Base-by-base conservation (phyloP, 371 early-diverging fungal species). In the Chytridium lagenaria region DNA sequence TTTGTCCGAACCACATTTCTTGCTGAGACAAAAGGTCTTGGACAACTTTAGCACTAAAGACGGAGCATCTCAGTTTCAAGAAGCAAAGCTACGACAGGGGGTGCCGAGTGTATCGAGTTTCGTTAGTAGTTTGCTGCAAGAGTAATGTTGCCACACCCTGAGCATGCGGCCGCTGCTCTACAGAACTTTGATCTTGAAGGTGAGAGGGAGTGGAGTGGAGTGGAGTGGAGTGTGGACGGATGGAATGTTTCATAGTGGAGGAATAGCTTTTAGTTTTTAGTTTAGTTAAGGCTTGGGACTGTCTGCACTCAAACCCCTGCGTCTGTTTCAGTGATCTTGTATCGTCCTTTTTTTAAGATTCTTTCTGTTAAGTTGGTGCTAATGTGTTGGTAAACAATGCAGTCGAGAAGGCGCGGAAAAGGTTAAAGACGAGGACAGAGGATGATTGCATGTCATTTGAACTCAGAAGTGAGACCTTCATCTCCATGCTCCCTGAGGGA, bases 361-460 rank as follows among this genome's bases (percentile, higher is more conserved):
- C 12, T 44, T 52, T 23, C 26, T 12, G 55, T n/a, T 23, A 52
- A 52, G 5, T 52, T 52, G 5, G 26, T n/a, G 5, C 5, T 52
- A 26, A 26, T 15, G 5, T 23, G 12, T 26, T 10, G 16, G 12
- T 52, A 5, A n/a, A n/a, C 55, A 12, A 52, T 52, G n/a, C 55
- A 61, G 61, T 61, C 34, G 26, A 7, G 34, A 61, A 34, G 30
- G 61, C 61, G 2, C 31, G 37, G 37, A 61, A 61, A 34, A 3
- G 61, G 10, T 61, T 61, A 36, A 61, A 61, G 26, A 61, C 37
- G n/a, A 33, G 7, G 34, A 61, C 61, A 7, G 61, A 61, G 7
- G 61, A 61, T 37, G 37, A 28, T 23, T 61, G 61, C 61, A 61
- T 61, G 61, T 28, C 61, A 7, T 61, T 33, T 37, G 61, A 61